Evolutionary conservation across 1,284 basidiomycete species (phyloP), one percentile per base, ranked within the genome.

Genomic region (Blastosporella zonata): DNA sequence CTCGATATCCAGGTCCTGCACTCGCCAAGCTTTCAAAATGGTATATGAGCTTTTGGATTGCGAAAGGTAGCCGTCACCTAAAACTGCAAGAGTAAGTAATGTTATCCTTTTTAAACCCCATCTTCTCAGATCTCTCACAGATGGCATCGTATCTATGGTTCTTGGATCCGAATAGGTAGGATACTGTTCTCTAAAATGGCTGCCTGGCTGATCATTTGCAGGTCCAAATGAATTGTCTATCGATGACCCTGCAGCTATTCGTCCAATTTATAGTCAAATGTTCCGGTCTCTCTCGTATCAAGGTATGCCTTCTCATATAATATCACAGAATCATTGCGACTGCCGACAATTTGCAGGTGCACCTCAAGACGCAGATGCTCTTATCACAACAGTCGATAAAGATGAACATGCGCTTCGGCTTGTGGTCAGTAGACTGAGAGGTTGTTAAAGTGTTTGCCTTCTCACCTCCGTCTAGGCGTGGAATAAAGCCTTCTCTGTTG

Each of bases 151-250:
- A 39, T 10, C 2, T 54, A 54, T 35, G 49, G 52, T 5, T 6
- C 46, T 23, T 51, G 55, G 52, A 18, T 54, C 7, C 36, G 49
- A 3, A 56, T 54, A 23, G 52, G 54, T 53, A 33, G 29, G 21
- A 15, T 0, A 27, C 15, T 23, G 1, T n/a, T 18, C 20, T 20
- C 20, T 3, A 5, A 20, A 37, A 13, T 22, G 10, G 4, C 8
- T 37, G 9, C 6, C 21, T 4, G 23, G 21, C 21, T 36, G 12
- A 42, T 22, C 9, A 3, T n/a, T 22, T 4, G n/a, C 21, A 58
- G 57, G 57, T 3, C 57, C 57, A n/a, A 57, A 57, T 47, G 58
- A 57, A 34, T 25, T 59, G 4, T 55, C 58, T 27, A 46, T 57
- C 10, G 43, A 54, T 27, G 46, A 51, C 36, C 52, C 56, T 31